These are phyloP conservation scores for Hyphopichia homilentoma DNA, from an alignment of 805 yeast species.

Conservation along the genomic window DNA sequence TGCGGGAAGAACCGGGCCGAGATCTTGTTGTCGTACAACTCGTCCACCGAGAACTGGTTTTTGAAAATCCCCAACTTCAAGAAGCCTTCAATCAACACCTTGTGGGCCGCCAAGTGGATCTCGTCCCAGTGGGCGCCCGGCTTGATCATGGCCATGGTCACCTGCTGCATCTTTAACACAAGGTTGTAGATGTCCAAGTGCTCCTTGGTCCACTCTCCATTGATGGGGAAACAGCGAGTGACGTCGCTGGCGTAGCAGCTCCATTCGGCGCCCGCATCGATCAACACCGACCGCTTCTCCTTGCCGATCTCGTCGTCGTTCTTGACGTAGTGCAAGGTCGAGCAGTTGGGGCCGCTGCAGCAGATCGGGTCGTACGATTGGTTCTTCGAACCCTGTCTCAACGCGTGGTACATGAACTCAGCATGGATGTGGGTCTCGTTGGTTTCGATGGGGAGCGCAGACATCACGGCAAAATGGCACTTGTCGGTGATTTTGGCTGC, in stretches of 20 bases:
- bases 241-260: constrained; percentile 88
- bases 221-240: constrained; percentile 90
- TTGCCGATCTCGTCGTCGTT: constrained; percentile 57
- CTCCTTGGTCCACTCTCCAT: constrained; percentile 86
- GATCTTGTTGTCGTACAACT: constrained; percentile 65
- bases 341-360: constrained; percentile 88
- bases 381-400: constrained; percentile 88
- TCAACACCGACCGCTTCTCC: constrained; percentile 62
- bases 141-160: constrained; percentile 64
- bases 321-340: constrained; percentile 84
- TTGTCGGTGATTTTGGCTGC: constrained; percentile 86
- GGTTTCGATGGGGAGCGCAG: constrained; percentile 80
- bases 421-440: constrained; percentile 94
- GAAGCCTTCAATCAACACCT: constrained; percentile 67
- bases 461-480: constrained; percentile 89
- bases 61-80: constrained; percentile 73
- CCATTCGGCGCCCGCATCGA: constrained; percentile 99
- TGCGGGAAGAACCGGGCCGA: constrained; percentile 89
- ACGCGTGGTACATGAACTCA: constrained; percentile 88
- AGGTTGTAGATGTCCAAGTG: constrained; percentile 77
- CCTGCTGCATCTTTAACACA: constrained; percentile 78
- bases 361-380: constrained; percentile 95
- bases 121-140: constrained; percentile 89
- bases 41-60: constrained; percentile 49
- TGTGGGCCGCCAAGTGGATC: constrained; percentile 76